These are phyloP conservation scores for Thalassia testudinum DNA, from an alignment of 116 monocot genomes.

Conservation along the genomic window DNA sequence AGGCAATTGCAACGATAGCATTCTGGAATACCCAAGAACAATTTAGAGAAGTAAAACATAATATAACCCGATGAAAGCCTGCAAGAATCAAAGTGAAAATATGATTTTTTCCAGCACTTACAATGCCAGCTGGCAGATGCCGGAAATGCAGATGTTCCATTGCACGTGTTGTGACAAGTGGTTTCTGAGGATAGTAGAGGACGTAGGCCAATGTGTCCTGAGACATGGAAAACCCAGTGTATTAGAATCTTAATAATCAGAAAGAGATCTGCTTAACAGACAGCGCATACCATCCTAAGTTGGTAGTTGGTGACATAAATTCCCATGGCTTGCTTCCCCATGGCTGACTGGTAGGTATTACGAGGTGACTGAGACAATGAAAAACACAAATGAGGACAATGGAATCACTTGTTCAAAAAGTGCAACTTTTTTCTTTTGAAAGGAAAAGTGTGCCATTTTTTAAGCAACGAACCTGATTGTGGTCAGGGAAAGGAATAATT, in stretches of 20 bases:
- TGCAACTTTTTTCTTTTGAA: neutral
- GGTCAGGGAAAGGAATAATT: slow-evolving; percentile 98
- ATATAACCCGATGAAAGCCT: neutral
- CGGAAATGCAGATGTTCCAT: slow-evolving; percentile 99
- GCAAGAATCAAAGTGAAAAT: neutral
- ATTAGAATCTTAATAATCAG: neutral
- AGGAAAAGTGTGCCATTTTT: neutral
- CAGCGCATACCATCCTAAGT: slow-evolving; percentile 56
- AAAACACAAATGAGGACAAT: slow-evolving; percentile 1
- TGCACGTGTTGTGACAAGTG: slow-evolving; percentile 96
- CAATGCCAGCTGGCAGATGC: slow-evolving; percentile 95
- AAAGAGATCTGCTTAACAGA: neutral
- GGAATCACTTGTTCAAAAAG: too few relatives aligned
- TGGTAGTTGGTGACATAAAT: slow-evolving; percentile 99
- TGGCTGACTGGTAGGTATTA: slow-evolving; percentile 99
- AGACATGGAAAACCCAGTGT: slow-evolving; percentile 3
- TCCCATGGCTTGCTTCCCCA: slow-evolving; percentile 99
- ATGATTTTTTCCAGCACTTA: neutral
- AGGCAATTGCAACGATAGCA: slow-evolving; percentile 98
- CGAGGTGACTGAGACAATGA: slow-evolving; percentile 67
- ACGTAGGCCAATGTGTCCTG: slow-evolving; percentile 99
- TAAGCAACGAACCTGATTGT: slow-evolving; percentile 65
- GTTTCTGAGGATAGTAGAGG: slow-evolving; percentile 96
- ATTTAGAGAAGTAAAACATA: neutral
- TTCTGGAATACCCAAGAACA: slow-evolving; percentile 40